Evolutionary conservation across 495 filamentous ascomycete genomes (phyloP).

Genomic region (Penicillium nucicola): DNA sequence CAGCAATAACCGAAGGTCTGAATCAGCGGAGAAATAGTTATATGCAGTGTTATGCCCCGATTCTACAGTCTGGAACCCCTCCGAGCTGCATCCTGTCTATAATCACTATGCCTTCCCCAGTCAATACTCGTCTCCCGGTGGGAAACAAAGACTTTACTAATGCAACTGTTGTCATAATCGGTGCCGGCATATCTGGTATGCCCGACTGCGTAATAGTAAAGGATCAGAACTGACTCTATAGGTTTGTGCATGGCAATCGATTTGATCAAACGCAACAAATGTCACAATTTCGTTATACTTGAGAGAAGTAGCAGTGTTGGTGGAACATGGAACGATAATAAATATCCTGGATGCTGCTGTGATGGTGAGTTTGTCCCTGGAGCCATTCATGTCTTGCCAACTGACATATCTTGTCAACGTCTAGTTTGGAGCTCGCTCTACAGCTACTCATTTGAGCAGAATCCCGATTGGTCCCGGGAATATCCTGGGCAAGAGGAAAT

Average conservation of each 20-base stretch:
- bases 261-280: constrained; percentile 49
- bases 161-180: constrained; percentile 53
- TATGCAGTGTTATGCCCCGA: not conserved
- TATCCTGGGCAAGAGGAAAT: constrained; percentile 66
- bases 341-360: constrained; percentile 53
- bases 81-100: not conserved
- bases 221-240: constrained; percentile 3
- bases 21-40: not conserved
- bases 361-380: constrained; percentile 32
- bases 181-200: constrained; percentile 47
- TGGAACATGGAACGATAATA: constrained; percentile 56
- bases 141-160: constrained; percentile 34
- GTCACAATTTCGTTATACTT: constrained; percentile 53
- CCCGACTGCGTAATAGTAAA: not conserved
- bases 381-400: not conserved
- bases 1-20: not conserved
- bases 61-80: not conserved
- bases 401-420: constrained; percentile 1
- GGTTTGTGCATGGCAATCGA: constrained; percentile 59
- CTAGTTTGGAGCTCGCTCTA: constrained; percentile 51
- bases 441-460: constrained; percentile 66
- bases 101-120: constrained; percentile 7
- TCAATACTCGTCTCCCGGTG: constrained; percentile 17
- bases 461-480: constrained; percentile 59
- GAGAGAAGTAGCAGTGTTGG: constrained; percentile 52